Evolutionary conservation across 2,329 filamentous ascomycete genomes (phyloP), one percentile per base, ranked within the genome.

Genomic region (Botrytis porri): DNA sequence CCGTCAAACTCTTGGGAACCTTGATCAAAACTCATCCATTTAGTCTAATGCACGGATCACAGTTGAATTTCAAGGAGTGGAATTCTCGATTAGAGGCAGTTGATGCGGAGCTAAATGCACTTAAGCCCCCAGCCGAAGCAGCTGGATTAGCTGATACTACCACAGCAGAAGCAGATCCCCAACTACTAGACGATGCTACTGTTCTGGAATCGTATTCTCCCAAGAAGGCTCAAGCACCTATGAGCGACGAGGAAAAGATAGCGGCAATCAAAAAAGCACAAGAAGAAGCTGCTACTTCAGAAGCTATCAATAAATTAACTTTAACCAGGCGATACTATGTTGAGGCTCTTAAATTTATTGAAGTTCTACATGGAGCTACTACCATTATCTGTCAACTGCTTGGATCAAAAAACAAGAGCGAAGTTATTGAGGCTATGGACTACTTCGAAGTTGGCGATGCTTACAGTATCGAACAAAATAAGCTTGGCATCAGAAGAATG

Each of bases 371-470:
- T 77, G 89, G 92, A 18, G 93, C 93, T 35, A 97, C 94, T 1
- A 87, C 88, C 14, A 90, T 90, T 3, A 91, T 98, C 48, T 94
- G 92, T 75, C 95, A 98, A 82, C 87, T 99, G 29, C 87, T 99
- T 5, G 93, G 94, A 9, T 97, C 96, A 43, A 93, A 93, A 80
- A 99, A 99, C 85, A 99, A 99, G 86, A 97, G 93, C 78, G 96
- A 99, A 82, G 93, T 98, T 39, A 97, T 99, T 75, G 97, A 99
- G 82, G 96, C 97, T 25, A 99, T 99, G 90, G 96, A 99, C 81
- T 99, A 97, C 83, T 97, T 99, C 77, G 94, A 97, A 77, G 90
- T 97, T 62, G 92, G 96, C 62, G 95, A 99, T 81, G 95, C 95
- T 9, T 98, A 98, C 86, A 96, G 97, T 82, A 92, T 99, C 73